Percentiles rank a stretch among this genome's conserved stretches.
Evolutionary conservation across 371 early-diverging fungal genomes (phyloP).

Genomic region (Dinochytrium kinnereticum): DNA sequence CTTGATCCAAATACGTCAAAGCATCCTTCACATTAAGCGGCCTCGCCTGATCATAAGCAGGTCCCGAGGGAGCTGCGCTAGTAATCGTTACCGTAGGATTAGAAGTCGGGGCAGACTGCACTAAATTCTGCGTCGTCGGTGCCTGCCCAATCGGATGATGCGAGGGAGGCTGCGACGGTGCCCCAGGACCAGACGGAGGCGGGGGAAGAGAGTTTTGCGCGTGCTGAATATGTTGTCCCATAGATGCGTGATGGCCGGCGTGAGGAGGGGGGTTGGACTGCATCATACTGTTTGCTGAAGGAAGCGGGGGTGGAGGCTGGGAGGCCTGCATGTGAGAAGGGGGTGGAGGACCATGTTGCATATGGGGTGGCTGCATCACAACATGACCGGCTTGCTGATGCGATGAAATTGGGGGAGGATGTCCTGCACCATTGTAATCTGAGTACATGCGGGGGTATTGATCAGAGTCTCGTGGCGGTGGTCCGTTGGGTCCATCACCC

Average conservation of each 20-base stretch:
- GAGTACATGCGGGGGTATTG: conserved; percentile 13
- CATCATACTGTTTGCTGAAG: conserved; percentile 9
- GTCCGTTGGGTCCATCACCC: not conserved
- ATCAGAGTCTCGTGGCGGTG: not conserved
- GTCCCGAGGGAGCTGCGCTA: not conserved
- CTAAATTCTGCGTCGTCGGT: not conserved
- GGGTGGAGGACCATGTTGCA: conserved; percentile 10
- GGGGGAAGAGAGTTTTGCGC: not conserved
- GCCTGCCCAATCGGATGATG: not conserved
- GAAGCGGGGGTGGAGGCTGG: not conserved
- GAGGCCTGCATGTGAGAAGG: not conserved
- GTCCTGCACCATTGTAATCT: not conserved
- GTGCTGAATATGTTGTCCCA: not conserved
- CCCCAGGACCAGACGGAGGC: not conserved
- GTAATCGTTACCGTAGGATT: not conserved
- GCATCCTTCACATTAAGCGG: conserved; percentile 80
- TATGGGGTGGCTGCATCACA: conserved; percentile 7
- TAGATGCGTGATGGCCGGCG: not conserved
- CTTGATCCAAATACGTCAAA: conserved; percentile 95
- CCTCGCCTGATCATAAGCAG: conserved; percentile 16
- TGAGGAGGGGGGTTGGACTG: not conserved
- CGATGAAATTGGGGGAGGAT: not conserved
- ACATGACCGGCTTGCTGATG: conserved; percentile 6
- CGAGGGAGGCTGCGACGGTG: not conserved
- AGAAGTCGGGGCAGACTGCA: not conserved